Base-by-base conservation (phyloP, 352 stramenopile species). In the Aphanomyces cochlioides region DNA sequence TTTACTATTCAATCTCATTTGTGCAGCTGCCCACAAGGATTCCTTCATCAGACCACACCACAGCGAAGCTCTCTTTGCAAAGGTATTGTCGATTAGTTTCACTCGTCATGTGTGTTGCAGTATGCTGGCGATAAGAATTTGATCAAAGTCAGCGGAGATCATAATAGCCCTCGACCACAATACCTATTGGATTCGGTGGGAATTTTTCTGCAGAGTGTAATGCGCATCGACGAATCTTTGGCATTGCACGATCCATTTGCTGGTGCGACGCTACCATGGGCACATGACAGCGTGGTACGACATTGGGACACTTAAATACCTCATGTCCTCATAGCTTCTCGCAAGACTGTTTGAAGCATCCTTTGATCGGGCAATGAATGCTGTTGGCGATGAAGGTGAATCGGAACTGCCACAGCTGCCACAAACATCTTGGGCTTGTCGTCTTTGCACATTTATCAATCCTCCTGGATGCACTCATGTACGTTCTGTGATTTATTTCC, bases 41-140 rank as follows among this genome's bases (percentile, higher is more conserved):
- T 89, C 98, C 50, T 99, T 99, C 76, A 91, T 98, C 45, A 78
- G 72, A 6, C 86, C 88, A 10, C 86, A 96, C 60, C 92, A 98
- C 67, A 94, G 84, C 56, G 82, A 91, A 47, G 78, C 86, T 66
- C 78, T 93, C 12, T 92, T 80, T 77, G 84, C 76, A 19, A 73
- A 65, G 54, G 43, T 73, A 68, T 7, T 10, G 37, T n/a, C 37
- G 13, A 41, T 7, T 6, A 17, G 36, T 8, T 56, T 10, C 38
- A 4, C 28, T 36, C 21, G 80, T 76, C 12, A 80, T 97, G 21
- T 80, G 94, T 75, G 77, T 80, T 19, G 15, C 82, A 87, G 50
- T 99, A 99, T 74, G 96, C 90, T 1, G 97, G 97, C 13, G 96
- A 99, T 80, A 99, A 99, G 76, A 99, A 99, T 73, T 76, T 99